Evolutionary conservation across 805 yeast genomes (phyloP).

Genomic region (Millerago galiae): DNA sequence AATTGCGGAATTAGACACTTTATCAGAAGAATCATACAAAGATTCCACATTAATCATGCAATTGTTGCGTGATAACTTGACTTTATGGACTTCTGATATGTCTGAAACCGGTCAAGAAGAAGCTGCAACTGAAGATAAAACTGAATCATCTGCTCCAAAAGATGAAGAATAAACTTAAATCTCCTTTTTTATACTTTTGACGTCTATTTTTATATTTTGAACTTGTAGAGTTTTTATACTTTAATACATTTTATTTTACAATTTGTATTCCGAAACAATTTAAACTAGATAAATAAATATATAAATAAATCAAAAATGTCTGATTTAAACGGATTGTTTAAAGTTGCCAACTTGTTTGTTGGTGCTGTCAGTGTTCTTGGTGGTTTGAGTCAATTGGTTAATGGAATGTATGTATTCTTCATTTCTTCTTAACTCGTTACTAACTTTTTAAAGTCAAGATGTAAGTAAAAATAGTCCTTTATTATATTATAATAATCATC

Average conservation of each 20-base stretch:
- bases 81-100: conserved; percentile 96
- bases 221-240: conserved; percentile 1
- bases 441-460: not conserved
- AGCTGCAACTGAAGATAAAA: conserved; percentile 31
- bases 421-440: not conserved
- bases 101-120: conserved; percentile 71
- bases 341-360: conserved; percentile 44
- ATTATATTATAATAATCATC: not conserved
- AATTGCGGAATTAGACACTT: conserved; percentile 95
- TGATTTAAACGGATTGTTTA: conserved; percentile 25
- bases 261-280: not conserved
- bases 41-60: conserved; percentile 99
- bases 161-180: conserved; percentile 25
- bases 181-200: conserved; percentile 5
- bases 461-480: no score
- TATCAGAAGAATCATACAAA: conserved; percentile 96
- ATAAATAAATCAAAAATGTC: conserved; percentile 14
- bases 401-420: conserved; percentile 35
- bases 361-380: conserved; percentile 44
- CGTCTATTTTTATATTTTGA: conserved; percentile 1
- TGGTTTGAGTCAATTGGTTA: conserved; percentile 21
- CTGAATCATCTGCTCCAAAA: conserved; percentile 18
- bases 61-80: conserved; percentile 95
- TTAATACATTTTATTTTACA: not conserved
- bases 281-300: no score